Evolutionary conservation across 1,284 basidiomycete genomes (phyloP), one percentile per base, ranked within the genome.

Genomic region (Melampsora larici-populina): DNA sequence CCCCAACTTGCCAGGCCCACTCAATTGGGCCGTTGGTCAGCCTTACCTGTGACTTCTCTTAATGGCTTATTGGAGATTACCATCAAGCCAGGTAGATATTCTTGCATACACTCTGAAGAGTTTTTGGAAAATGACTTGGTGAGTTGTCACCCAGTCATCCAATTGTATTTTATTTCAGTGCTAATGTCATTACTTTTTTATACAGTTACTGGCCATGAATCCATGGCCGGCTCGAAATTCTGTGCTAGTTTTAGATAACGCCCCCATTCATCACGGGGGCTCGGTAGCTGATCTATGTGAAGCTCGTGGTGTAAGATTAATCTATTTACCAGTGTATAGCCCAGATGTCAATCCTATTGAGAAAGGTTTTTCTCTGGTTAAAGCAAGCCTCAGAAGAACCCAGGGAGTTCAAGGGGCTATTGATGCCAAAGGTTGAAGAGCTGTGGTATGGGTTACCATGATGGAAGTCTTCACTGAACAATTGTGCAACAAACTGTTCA

Each of bases 291-390:
- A n/a, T n/a, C n/a, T n/a, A n/a, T n/a, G n/a, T n/a, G n/a, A n/a
- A n/a, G n/a, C n/a, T n/a, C n/a, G 6, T 21, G 8, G 15, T 70
- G 1, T 70, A 49, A 11, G 26, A 55, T 58, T 70, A 29, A 58
- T 58, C 2, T 70, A 70, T 31, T 31, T 70, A 36, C 49, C 68
- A 1, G 40, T 43, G 31, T 70, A 70, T 40, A 58, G 68, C 51
- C 68, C 68, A 15, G 49, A 70, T 4, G 49, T 70, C 5, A 70
- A 70, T 49, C 68, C 68, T 36, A 70, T 70, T n/a, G 51, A 70
- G 49, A 70, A 58, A 49, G 55, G 68, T 70, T 70, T 70, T n/a
- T 70, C 31, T 9, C 31, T 33, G 2, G 55, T 70, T 29, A 70
- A 70, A 70, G 31, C 2, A 13, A 13, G n/a, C 60, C 36, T 55